Conservation (phyloP, 2,329 filamentous ascomycete species). For the Geosmithia putterillii region DNA sequence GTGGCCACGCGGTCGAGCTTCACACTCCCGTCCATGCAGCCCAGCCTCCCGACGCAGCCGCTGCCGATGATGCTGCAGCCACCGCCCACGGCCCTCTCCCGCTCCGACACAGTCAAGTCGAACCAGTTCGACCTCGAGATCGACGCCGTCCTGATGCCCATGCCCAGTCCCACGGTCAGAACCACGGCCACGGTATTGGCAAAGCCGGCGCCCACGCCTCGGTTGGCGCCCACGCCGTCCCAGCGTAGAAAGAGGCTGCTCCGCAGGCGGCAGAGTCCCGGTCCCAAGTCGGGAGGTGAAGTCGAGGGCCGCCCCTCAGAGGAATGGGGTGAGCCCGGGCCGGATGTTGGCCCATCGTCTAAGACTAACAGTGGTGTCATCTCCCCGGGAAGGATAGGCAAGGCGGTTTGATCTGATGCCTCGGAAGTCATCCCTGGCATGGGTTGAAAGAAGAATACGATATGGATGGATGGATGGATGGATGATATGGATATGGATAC, state of each 20-base stretch:
- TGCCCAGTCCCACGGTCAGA: no score
- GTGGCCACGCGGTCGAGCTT: not conserved
- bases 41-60: not conserved
- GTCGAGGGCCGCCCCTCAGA: not conserved
- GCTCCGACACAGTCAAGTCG: conserved; percentile 28
- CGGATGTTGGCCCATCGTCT: not conserved
- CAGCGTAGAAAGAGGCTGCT: not conserved
- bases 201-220: no score
- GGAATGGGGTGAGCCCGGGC: not conserved
- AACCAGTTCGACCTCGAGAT: conserved; percentile 54
- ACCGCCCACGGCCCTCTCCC: not conserved
- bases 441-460: no score
- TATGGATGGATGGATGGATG: no score
- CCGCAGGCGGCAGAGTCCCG: no score
- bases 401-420: not conserved
- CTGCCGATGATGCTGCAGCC: not conserved
- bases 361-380: not conserved
- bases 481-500: not conserved
- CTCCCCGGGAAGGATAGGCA: not conserved
- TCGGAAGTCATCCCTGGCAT: not conserved
- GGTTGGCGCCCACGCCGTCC: no score
- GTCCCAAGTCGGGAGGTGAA: not conserved
- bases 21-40: not conserved
- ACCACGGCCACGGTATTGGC: no score
- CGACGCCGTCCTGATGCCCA: conserved; percentile 9